These are phyloP conservation scores for Ceratocystis alfenasii DNA, from an alignment of 2,329 filamentous ascomycete species.

Conservation along the genomic window DNA sequence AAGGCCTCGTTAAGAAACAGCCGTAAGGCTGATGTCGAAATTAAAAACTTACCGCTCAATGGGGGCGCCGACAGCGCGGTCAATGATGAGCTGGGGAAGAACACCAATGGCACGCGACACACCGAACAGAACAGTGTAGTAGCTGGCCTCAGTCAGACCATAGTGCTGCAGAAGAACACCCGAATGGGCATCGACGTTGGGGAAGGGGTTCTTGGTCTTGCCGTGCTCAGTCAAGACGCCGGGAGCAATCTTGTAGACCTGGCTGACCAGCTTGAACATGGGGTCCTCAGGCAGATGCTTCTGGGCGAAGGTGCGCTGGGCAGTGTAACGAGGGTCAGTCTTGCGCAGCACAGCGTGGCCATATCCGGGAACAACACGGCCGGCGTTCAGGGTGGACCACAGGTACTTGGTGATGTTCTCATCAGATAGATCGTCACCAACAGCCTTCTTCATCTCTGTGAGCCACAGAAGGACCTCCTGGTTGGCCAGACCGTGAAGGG, in stretches of 20 bases:
- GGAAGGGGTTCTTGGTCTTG: constrained; percentile 99
- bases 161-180: constrained; percentile 99
- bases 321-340: constrained; percentile 97
- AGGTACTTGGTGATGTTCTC: constrained; percentile 97
- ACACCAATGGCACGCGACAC: constrained; percentile 97
- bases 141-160: constrained; percentile 95
- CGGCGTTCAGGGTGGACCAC: constrained; percentile 90
- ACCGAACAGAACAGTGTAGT: constrained; percentile 99
- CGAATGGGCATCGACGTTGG: constrained; percentile 97
- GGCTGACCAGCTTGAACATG: constrained; percentile 99
- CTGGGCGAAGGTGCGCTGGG: constrained; percentile 92
- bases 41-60: constrained; percentile 59
- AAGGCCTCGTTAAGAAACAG: background rate
- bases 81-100: constrained; percentile 97
- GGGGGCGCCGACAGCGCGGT: constrained; percentile 89
- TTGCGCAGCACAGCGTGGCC: constrained; percentile 98
- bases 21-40: background rate
- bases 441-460: constrained; percentile 90
- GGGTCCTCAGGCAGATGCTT: constrained; percentile 89
- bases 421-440: constrained; percentile 93
- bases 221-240: constrained; percentile 97
- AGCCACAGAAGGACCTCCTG: constrained; percentile 99
- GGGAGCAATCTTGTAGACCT: constrained; percentile 99
- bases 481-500: constrained; percentile 97
- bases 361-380: constrained; percentile 95